phyloP scores from a whole-genome alignment of 164 flowering plant species.

The Aristolochia fimbriata region DNA sequence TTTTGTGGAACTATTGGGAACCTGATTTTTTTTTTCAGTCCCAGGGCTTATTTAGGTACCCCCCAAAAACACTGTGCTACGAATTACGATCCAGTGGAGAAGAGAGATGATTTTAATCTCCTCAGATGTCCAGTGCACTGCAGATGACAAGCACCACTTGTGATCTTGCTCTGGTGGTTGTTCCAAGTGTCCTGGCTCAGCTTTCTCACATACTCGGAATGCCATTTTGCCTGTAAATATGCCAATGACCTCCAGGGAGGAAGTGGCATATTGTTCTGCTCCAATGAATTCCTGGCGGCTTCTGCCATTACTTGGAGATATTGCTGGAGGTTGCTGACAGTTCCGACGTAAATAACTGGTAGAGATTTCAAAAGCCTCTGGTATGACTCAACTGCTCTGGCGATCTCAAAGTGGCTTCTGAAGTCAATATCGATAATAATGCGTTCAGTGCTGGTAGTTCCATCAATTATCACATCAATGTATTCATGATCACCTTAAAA shows the following conservation, averaged over 20 bases:
- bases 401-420: constrained; percentile 90
- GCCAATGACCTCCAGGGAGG: constrained; percentile 97
- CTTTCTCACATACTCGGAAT: constrained; percentile 50
- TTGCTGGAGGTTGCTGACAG: constrained; percentile 49
- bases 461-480: constrained; percentile 48
- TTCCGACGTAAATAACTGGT: constrained; percentile 71
- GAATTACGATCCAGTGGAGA: constrained; percentile 6
- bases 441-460: constrained; percentile 45
- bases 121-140: constrained; percentile 60
- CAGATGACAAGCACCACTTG: constrained; percentile 22
- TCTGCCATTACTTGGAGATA: constrained; percentile 80
- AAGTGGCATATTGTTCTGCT: constrained; percentile 91
- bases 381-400: constrained; percentile 83
- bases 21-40: constrained; percentile 7
- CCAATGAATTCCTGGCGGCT: constrained; percentile 71
- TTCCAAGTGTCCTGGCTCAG: constrained; percentile 19
- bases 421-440: constrained; percentile 78
- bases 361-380: constrained; percentile 56
- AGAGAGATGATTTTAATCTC: constrained; percentile 48
- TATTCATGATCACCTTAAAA: constrained; percentile 82
- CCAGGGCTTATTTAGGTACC: constrained; percentile 14
- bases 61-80: constrained; percentile 8
- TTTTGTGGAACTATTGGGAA: constrained; percentile 11
- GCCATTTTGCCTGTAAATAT: constrained; percentile 86
- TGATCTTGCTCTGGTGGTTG: background rate